Percentiles rank a stretch among this genome's conserved stretches.
These are phyloP conservation scores for Abrus pulchellus DNA, from an alignment of 306 rosid genomes.

Conservation along the genomic window DNA sequence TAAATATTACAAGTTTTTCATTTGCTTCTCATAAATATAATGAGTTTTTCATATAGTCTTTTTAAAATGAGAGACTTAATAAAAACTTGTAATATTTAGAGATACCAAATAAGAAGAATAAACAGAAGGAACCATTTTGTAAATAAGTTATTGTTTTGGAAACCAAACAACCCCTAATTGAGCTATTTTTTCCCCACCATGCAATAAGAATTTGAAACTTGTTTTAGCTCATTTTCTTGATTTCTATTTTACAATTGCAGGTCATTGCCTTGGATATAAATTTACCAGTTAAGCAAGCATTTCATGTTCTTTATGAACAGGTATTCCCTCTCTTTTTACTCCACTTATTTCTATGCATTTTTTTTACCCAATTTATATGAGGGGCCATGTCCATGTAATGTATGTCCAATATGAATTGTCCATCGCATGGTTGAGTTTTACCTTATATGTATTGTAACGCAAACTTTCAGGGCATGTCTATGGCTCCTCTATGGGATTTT, in stretches of 20 bases:
- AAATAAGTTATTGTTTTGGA: no score
- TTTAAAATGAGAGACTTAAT: no score
- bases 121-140: no score
- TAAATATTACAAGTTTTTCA: no score
- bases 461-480: constrained; percentile 68
- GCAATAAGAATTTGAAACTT: constrained; percentile 32
- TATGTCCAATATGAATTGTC: not conserved
- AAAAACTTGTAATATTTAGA: no score
- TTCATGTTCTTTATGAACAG: constrained; percentile 84
- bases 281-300: constrained; percentile 90
- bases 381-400: constrained; percentile 33
- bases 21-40: no score
- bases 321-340: constrained; percentile 47
- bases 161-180: no score
- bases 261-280: constrained; percentile 76
- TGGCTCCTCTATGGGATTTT: constrained; percentile 85
- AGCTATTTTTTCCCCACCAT: not conserved
- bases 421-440: constrained; percentile 42
- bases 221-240: constrained; percentile 43
- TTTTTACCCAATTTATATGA: not conserved
- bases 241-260: constrained; percentile 57
- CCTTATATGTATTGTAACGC: constrained; percentile 33
- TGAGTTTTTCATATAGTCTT: no score
- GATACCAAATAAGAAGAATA: no score
- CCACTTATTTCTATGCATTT: constrained; percentile 1